phyloP scores from a whole-genome alignment of 2,329 filamentous ascomycete species.

The Epichloe elymi region DNA sequence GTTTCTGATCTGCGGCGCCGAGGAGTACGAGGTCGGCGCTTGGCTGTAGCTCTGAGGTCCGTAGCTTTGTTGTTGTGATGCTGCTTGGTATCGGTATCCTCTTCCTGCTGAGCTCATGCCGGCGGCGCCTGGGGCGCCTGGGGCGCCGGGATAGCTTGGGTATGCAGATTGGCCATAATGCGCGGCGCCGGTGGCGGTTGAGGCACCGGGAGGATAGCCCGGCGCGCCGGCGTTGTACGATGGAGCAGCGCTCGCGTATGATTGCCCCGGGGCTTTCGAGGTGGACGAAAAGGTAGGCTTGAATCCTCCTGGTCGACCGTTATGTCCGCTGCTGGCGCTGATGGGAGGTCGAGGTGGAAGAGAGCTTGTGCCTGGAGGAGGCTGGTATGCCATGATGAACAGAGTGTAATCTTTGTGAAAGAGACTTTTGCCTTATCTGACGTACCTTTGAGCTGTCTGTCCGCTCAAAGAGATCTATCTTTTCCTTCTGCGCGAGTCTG shows the following conservation, averaged over 20 bases:
- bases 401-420: slow-evolving; percentile 16
- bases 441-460: slow-evolving; percentile 39
- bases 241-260: slow-evolving; percentile 20
- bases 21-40: slow-evolving; percentile 28
- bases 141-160: slow-evolving; percentile 20
- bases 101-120: slow-evolving; percentile 7
- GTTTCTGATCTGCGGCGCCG: slow-evolving; percentile 55
- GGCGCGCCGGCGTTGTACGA: slow-evolving; percentile 17
- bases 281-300: slow-evolving; percentile 37
- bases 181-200: neutral
- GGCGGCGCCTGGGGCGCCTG: slow-evolving; percentile 21
- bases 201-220: neutral
- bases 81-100: slow-evolving; percentile 6
- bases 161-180: slow-evolving; percentile 8
- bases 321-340: slow-evolving; percentile 20
- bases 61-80: slow-evolving; percentile 21
- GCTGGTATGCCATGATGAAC: slow-evolving; percentile 77
- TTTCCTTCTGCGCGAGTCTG: neutral
- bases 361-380: slow-evolving; percentile 56
- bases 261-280: slow-evolving; percentile 22
- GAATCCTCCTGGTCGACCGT: slow-evolving; percentile 28
- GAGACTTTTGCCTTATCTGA: slow-evolving; percentile 9
- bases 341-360: slow-evolving; percentile 69
- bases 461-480: slow-evolving; percentile 19
- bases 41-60: slow-evolving; percentile 20